Evolutionary conservation across 345 rosid species (phyloP).

Genomic region (Pistacia atlantica): DNA sequence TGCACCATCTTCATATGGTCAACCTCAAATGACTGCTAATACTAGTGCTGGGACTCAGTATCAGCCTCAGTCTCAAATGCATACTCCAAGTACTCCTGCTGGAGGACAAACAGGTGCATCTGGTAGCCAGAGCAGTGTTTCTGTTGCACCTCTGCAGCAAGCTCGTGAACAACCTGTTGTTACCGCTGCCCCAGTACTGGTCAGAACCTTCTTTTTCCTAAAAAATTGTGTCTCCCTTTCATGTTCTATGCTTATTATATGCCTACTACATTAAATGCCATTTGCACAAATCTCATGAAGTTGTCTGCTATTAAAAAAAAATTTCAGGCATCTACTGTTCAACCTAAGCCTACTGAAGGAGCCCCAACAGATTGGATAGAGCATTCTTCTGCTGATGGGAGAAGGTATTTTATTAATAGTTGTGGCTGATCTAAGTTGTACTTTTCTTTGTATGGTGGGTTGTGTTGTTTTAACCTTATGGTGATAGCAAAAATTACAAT

Average conservation of each 20-base stretch:
- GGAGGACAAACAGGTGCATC: slow-evolving; percentile 54
- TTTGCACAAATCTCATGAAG: slow-evolving; percentile 1
- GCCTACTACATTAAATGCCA: not conserved
- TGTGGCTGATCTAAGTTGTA: slow-evolving; percentile 4
- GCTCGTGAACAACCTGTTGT: slow-evolving; percentile 52
- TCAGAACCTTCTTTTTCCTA: slow-evolving; percentile 30
- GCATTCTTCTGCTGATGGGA: slow-evolving; percentile 81
- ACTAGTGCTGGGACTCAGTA: slow-evolving; percentile 45
- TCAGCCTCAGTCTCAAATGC: slow-evolving; percentile 57
- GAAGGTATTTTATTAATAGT: slow-evolving; percentile 51
- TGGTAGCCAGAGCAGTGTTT: slow-evolving; percentile 41
- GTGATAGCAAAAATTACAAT: not conserved
- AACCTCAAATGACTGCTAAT: slow-evolving; percentile 41
- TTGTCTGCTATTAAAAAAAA: slow-evolving; percentile 13
- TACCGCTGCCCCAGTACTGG: slow-evolving; percentile 34
- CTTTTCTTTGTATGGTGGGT: slow-evolving; percentile 13
- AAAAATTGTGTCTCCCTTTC: not conserved
- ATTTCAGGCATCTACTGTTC: slow-evolving; percentile 42
- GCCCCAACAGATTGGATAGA: slow-evolving; percentile 76
- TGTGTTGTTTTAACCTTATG: not conserved
- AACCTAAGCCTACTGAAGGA: slow-evolving; percentile 45
- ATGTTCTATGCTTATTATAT: not conserved
- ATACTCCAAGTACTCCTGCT: slow-evolving; percentile 44
- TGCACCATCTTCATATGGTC: slow-evolving; percentile 60
- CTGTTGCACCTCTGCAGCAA: slow-evolving; percentile 41